Percentiles rank a stretch among this genome's conserved stretches.
Evolutionary conservation across 176 grass and related monocot species (phyloP).

Genomic region (Triticum turgidum): DNA sequence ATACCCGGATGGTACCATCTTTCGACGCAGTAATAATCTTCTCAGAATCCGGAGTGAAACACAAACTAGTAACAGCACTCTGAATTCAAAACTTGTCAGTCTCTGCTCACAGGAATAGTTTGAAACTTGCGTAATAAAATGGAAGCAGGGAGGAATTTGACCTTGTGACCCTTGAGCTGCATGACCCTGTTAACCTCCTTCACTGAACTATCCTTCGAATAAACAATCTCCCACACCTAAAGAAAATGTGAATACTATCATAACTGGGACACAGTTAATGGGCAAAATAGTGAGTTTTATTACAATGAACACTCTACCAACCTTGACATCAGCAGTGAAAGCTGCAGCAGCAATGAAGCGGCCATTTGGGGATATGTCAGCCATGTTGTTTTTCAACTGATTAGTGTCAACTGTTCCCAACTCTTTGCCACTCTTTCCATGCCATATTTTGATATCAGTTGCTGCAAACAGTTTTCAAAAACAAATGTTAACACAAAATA

Average conservation of each 20-base stretch:
- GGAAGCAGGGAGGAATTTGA: not conserved
- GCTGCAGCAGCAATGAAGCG: constrained; percentile 96
- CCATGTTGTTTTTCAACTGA: constrained; percentile 99
- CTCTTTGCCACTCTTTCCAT: constrained; percentile 90
- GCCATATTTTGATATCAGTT: constrained; percentile 96
- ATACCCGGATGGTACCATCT: constrained; percentile 85
- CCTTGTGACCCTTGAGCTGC: constrained; percentile 99
- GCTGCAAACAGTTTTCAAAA: constrained; percentile 50
- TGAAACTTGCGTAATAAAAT: not conserved
- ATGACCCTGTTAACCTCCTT: constrained; percentile 90
- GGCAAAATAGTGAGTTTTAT: not conserved
- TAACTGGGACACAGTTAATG: not conserved
- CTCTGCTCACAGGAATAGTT: not conserved
- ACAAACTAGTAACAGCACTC: constrained; percentile 88
- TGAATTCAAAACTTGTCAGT: constrained; percentile 36
- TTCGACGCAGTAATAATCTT: constrained; percentile 89
- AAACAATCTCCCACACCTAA: constrained; percentile 97
- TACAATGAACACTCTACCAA: constrained; percentile 28
- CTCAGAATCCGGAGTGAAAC: constrained; percentile 79
- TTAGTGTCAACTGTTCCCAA: constrained; percentile 87
- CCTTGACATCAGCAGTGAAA: constrained; percentile 98
- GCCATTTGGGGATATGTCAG: constrained; percentile 86
- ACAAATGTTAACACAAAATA: constrained; percentile 3
- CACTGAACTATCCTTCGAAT: constrained; percentile 86
- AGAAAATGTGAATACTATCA: constrained; percentile 28